Evolutionary conservation across 192 early-diverging fungal species (phyloP), one percentile per base, ranked within the genome.

Genomic region (Coemansia sp.): DNA sequence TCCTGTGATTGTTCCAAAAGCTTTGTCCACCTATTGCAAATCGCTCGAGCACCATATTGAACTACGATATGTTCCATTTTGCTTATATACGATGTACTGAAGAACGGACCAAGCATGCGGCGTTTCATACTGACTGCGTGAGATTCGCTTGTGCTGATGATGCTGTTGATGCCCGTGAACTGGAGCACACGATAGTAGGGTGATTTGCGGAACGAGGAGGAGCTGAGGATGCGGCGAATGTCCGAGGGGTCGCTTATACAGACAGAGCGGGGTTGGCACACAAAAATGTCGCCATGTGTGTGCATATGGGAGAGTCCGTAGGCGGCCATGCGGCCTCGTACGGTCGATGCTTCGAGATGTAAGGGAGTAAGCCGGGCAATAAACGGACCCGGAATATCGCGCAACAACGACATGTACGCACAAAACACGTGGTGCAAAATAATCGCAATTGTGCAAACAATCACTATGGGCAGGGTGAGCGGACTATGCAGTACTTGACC

Each of bases 11-110:
- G 21, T 16, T 31, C 25, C 0, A 72, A 25, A 0, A 61, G 52
- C 0, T 3, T 19, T 25, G 69, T 60, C 70, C 70, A 72, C 3
- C 56, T 39, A 1, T 14, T 21, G 3, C 55, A 56, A 1, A 78
- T 39, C 0, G 62, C 61, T 4, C 38, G 16, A 1, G 61, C 27
- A 0, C 70, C 70, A 16, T 69, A 63, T 10, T 65, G 60, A 21
- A 67, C 9, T 9, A 78, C 61, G 10, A 72, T 41, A 0, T 62
- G 63, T 55, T 78, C 67, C 71, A 78, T 72, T 12, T 61, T 59
- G 22, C 17, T 19, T 0, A 73, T 4, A 17, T 66, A 60, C 6
- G 65, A 59, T 0, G 66, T 48, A 43, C 52, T 69, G 11, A 78
- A 72, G 11, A 58, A 68, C 0, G 67, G 63, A 0, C 70, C 70